Percentiles rank a stretch among this genome's conserved stretches.
These are phyloP conservation scores for Pyrrhoderma noxium DNA, from an alignment of 1,284 basidiomycete species.

Conservation along the genomic window DNA sequence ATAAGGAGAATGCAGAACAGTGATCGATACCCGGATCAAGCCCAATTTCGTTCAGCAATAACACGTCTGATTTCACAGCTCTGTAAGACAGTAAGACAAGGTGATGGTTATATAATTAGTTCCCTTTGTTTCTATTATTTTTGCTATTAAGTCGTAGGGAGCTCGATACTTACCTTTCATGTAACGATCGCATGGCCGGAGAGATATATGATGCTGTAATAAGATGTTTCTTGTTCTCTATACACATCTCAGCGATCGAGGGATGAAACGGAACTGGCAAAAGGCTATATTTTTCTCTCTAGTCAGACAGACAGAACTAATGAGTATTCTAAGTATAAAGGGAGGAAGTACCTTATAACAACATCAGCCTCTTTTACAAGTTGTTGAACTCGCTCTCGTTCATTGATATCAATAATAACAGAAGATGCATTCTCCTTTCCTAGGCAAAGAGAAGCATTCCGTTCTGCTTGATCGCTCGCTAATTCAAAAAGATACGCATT, in stretches of 20 bases:
- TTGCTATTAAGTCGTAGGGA: no score
- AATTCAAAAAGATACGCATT: no score
- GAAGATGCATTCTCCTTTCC: conserved; percentile 54
- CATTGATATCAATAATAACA: conserved; percentile 52
- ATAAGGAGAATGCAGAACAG: conserved; percentile 95
- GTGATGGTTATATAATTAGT: no score
- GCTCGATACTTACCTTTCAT: conserved; percentile 51
- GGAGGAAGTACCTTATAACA: conserved; percentile 56
- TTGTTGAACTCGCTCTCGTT: conserved; percentile 32
- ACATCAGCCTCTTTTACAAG: conserved; percentile 57
- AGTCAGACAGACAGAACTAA: no score
- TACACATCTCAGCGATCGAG: conserved; percentile 89
- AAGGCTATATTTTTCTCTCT: no score
- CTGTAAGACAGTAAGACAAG: no score
- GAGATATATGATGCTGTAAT: conserved; percentile 96
- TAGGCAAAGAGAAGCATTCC: conserved; percentile 50
- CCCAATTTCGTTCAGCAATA: conserved; percentile 98
- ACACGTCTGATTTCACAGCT: conserved; percentile 70
- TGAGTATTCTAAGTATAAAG: no score
- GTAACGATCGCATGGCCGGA: conserved; percentile 85
- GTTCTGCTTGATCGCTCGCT: conserved; percentile 69
- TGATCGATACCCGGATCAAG: conserved; percentile 95
- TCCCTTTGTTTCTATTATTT: no score
- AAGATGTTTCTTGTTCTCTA: conserved; percentile 86
- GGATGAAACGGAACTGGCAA: conserved; percentile 83